phyloP scores from a whole-genome alignment of 2,329 filamentous ascomycete species.

The Hymenoscyphus linearis region DNA sequence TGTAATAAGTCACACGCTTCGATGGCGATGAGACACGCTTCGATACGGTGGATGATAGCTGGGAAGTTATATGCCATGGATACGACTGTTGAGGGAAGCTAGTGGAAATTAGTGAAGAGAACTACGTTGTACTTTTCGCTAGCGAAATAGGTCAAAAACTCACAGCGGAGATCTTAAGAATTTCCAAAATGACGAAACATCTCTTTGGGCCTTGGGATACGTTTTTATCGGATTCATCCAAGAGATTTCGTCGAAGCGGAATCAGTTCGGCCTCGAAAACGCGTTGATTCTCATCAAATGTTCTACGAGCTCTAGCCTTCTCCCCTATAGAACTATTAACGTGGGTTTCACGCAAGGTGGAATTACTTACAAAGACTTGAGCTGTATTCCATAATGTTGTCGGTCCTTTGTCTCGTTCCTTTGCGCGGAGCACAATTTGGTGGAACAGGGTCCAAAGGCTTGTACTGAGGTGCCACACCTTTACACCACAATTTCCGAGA shows the following conservation, averaged over 20 bases:
- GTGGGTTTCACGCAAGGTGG: not conserved
- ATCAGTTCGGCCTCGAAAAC: constrained; percentile 74
- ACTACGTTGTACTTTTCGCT: not conserved
- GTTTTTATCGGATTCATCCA: constrained; percentile 60
- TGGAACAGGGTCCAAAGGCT: constrained; percentile 62
- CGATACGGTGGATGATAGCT: constrained; percentile 76
- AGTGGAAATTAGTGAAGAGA: not conserved
- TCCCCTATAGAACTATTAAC: constrained; percentile 24
- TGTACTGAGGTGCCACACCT: constrained; percentile 51
- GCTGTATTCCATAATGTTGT: constrained; percentile 77
- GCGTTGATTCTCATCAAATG: constrained; percentile 65
- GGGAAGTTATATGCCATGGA: constrained; percentile 72
- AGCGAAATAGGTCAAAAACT: constrained; percentile 33
- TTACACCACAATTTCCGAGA: constrained; percentile 55
- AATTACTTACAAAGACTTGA: constrained; percentile 57
- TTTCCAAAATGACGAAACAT: constrained; percentile 71
- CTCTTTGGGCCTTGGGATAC: constrained; percentile 39
- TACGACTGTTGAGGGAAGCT: constrained; percentile 67
- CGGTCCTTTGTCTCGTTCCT: constrained; percentile 37
- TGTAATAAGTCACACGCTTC: constrained; percentile 66
- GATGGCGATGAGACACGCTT: constrained; percentile 72
- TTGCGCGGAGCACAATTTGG: constrained; percentile 44
- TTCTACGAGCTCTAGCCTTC: constrained; percentile 47
- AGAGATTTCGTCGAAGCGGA: constrained; percentile 72
- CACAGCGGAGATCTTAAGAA: constrained; percentile 70